These are phyloP conservation scores for Ananas comosus DNA, from an alignment of 176 grass and related monocot genomes.

Conservation along the genomic window DNA sequence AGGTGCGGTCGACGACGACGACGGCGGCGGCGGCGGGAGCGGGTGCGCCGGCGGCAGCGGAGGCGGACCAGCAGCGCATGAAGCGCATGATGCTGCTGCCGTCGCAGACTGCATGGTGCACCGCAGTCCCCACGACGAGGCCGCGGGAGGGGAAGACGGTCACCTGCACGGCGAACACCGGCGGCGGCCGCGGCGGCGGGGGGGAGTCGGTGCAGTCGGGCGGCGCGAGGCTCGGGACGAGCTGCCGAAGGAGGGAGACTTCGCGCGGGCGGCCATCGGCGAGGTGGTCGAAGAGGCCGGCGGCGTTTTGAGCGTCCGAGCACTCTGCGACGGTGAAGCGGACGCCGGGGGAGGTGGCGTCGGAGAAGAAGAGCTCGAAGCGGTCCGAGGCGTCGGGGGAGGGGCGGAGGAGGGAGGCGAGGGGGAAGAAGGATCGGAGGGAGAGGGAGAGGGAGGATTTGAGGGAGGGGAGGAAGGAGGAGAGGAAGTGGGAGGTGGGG, in stretches of 20 bases:
- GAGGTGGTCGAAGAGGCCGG: slow-evolving; percentile 19
- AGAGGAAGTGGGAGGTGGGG: slow-evolving; percentile 21
- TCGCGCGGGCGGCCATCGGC: slow-evolving; percentile 8
- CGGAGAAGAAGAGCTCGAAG: slow-evolving; percentile 17
- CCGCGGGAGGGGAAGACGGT: slow-evolving; percentile 25
- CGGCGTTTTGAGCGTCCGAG: background rate
- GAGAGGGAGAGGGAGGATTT: slow-evolving; percentile 35
- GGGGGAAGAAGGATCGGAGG: slow-evolving; percentile 39
- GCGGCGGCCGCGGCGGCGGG: background rate
- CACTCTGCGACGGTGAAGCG: slow-evolving; percentile 13
- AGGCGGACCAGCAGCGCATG: slow-evolving; percentile 38
- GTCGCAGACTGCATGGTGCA: slow-evolving; percentile 28
- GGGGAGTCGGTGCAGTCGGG: background rate
- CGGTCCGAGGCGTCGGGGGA: background rate
- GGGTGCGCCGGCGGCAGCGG: background rate
- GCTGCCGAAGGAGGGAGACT: background rate
- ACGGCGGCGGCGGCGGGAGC: background rate
- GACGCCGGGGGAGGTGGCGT: slow-evolving; percentile 17
- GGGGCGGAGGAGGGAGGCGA: slow-evolving; percentile 18
- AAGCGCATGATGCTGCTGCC: slow-evolving; percentile 30
- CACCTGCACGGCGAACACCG: slow-evolving; percentile 19
- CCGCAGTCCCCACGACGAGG: slow-evolving; percentile 18
- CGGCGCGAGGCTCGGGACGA: slow-evolving; percentile 11
- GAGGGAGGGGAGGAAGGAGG: slow-evolving; percentile 25
- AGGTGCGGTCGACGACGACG: slow-evolving; percentile 19